Evolutionary conservation across 2,329 filamentous ascomycete genomes (phyloP).

Genomic region (Ophiostoma novo-ulmi): DNA sequence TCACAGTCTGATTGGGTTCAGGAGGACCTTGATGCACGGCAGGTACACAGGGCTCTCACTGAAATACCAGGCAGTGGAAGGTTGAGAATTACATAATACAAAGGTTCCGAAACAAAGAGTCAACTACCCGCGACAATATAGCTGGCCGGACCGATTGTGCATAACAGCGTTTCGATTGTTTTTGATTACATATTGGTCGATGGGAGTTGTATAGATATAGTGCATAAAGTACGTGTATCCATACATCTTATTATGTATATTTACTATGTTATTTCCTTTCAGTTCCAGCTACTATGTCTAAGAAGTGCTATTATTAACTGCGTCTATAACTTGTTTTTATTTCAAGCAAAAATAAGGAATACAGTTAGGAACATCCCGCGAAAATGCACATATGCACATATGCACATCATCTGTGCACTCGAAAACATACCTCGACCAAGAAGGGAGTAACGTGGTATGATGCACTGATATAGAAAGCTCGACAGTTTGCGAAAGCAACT

Average conservation of each 20-base stretch:
- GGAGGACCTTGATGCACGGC: neutral
- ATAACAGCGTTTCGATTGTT: neutral
- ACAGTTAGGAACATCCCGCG: neutral
- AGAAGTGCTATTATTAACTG: neutral
- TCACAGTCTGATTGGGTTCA: neutral
- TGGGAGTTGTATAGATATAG: neutral
- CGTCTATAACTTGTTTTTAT: neutral
- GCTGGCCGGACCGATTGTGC: neutral
- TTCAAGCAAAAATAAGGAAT: neutral
- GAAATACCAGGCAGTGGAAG: neutral
- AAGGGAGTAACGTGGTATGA: neutral
- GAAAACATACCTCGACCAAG: neutral
- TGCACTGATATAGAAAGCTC: neutral
- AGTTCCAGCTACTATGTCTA: neutral
- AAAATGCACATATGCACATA: neutral
- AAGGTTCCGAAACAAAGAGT: neutral
- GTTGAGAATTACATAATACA: neutral
- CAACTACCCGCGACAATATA: neutral
- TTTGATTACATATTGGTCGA: neutral
- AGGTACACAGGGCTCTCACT: neutral
- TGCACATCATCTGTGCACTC: constrained; percentile 6
- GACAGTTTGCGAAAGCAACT: neutral
- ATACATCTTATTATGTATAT: neutral
- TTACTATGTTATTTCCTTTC: neutral
- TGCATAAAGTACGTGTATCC: neutral